Evolutionary conservation across 768 basidiomycete species (phyloP), one percentile per base, ranked within the genome.

Genomic region (Boletellus ananiceps): DNA sequence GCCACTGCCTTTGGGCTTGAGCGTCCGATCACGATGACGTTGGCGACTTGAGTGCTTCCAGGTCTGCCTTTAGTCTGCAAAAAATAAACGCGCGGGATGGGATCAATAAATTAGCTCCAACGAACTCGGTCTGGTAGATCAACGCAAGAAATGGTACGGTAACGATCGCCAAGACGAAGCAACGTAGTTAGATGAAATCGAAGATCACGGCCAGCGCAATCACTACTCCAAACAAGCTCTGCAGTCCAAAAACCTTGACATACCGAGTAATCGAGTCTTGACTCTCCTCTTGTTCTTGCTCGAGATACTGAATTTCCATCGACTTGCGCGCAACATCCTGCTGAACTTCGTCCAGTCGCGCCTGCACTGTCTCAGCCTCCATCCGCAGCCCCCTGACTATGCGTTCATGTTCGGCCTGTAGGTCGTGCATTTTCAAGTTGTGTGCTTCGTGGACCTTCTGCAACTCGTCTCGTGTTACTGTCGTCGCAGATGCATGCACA

Each of bases 381-480:
- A 77, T 76, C 59, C 69, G 75, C 43, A 84, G 46, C 34, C 57
- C 71, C 56, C 78, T 79, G 41, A 82, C 62, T 23, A 70, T 71
- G 56, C 81, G 82, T 27, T 82, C 81, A 59, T 87, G 80, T 18
- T 78, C 79, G 14, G 83, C 82, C 62, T 85, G 74, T 47, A 91
- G 55, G 67, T 92, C 88, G 44, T 83, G 71, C 56, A 93, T 63
- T 71, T 86, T 92, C 54, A 85, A 73, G 63, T 86, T 88, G 65
- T 93, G 91, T 5, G 91, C 91, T 64, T 89, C 86, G 55, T 93
- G 86, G 61, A 88, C 69, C 60, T 75, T 79, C 63, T 83, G 81
- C 35, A 93, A 69, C 48, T 93, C 89, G 55, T 89, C 88, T 57
- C 82, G 84, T 32, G 87, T 79, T 8, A 89, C 80, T 19, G 64